Evolutionary conservation across 2,329 filamentous ascomycete genomes (phyloP), one percentile per base, ranked within the genome.

Genomic region (Sclerotinia nivalis): DNA sequence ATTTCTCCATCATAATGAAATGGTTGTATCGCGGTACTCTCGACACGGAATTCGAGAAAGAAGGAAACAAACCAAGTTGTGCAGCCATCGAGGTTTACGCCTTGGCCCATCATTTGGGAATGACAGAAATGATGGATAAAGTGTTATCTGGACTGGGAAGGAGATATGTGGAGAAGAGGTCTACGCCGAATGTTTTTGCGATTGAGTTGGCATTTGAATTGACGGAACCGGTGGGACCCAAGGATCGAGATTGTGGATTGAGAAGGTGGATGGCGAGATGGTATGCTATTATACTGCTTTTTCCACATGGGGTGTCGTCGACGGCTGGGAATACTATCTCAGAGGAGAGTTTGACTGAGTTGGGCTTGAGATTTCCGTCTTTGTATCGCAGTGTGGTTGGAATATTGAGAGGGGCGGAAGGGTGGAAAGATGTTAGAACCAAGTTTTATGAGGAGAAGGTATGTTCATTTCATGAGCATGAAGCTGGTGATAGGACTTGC

Each of bases 151-250:
- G 47, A 2, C 4, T 65, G 25, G 61, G 61, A 10, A 52, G 61
- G 12, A 40, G 61, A 52, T 65, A 54, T 65, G 61, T 65, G n/a
- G 61, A 65, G 61, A 65, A 65, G 34, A 65, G 47, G 10, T 65
- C 43, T 8, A 40, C 47, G n/a, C 47, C 61, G 15, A 65, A 65
- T 40, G 61, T 54, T 12, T 52, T 40, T 52, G 47, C 61, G 6
- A 65, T 65, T 8, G 61, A 65, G 61, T 52, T 65, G 34, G 61
- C 61, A 1, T 65, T 52, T 65, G 61, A 65, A 5, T 40, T 65
- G 10, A 65, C 61, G 61, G 47, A 52, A 28, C 47, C 61, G 15
- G 6, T 65, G 31, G 34, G 47, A 2, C n/a, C 31, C 0, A 65
- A 52, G 10, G 47, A 65, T 40, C 8, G 15, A 5, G 61, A 65